A percentile compares a stretch with the other conserved stretches of the same genome.
Evolutionary conservation across 441 rosid genomes (phyloP).

Genomic region (Viola pubescens): DNA sequence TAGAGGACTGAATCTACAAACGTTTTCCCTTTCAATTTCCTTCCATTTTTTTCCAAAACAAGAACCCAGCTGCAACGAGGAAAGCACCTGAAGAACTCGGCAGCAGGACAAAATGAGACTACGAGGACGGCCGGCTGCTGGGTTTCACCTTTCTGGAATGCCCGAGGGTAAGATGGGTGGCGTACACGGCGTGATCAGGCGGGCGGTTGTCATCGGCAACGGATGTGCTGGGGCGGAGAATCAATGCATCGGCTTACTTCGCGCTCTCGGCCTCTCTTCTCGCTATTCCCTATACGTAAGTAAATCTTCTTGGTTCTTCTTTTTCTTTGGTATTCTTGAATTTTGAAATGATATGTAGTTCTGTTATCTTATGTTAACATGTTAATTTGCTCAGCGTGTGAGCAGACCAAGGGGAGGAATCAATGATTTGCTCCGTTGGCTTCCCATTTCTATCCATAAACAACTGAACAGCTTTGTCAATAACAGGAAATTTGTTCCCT

Average conservation of each 20-base stretch:
- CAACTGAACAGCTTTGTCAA: constrained; percentile 40
- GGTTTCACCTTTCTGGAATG: neutral
- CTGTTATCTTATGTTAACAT: neutral
- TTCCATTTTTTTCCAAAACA: no score
- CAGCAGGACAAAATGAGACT: no score
- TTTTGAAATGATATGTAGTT: no score
- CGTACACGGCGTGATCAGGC: constrained; percentile 43
- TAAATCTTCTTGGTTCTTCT: constrained; percentile 1
- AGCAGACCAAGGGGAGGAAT: constrained; percentile 83
- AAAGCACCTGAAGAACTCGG: no score
- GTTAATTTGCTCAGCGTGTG: constrained; percentile 43
- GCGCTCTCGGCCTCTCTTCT: constrained; percentile 67
- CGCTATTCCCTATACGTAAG: constrained; percentile 60
- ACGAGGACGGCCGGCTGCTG: neutral
- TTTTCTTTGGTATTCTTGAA: neutral
- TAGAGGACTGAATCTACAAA: no score
- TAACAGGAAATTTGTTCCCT: constrained; percentile 26
- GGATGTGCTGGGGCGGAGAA: constrained; percentile 74
- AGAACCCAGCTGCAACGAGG: no score
- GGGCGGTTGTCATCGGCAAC: constrained; percentile 75
- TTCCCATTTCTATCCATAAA: constrained; percentile 67
- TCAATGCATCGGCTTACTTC: constrained; percentile 73
- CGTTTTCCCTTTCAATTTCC: no score
- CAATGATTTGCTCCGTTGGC: constrained; percentile 79
- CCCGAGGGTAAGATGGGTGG: constrained; percentile 13